Evolutionary conservation across 306 rosid species (phyloP), one percentile per base, ranked within the genome.

Genomic region (Cucurbita argyrosperma): DNA sequence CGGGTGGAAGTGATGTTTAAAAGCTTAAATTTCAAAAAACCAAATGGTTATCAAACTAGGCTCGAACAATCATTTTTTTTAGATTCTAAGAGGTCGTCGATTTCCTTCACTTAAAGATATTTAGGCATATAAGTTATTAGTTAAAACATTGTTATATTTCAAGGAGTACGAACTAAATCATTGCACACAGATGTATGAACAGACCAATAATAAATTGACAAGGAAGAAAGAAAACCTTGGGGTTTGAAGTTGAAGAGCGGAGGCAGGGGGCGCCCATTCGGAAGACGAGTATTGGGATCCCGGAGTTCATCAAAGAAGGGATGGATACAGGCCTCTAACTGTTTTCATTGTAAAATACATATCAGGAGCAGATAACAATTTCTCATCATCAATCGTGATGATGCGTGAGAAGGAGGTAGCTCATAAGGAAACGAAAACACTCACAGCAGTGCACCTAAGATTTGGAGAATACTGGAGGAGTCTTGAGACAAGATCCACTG

Each of bases 381-480:
- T 15, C 35, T 30, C 35, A 30, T 30, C 35, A 30, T 30, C 8
- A 43, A 39, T 43, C 35, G 4, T 18, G 35, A 42, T 1, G 38
- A 42, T 68, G 16, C 61, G 9, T 26, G 61, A 71, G 53, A 65
- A 42, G 56, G 35, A 8, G 51, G 35, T 21, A 68, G 58, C 11
- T 13, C 57, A 51, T 37, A 49, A 18, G 16, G 39, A 45, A n/a
- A 72, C 35, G 10, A 42, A 11, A 72, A 70, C 49, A 83, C 95
- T 75, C 79, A 89, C 95, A 65, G 89, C 87, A 52, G 87, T 80
- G 76, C 87, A 83, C 55, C 91, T 76, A 13, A 89, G 85, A 70
- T 83, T 89, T 18, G 91, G 91, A 75, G 91, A 89, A 70, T 89
- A 86, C 53, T 89, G 95, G 46, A 89, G 90, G 12, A 89, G 89